Evolutionary conservation across 495 filamentous ascomycete species (phyloP).

Genomic region (Talaromyces wortmannii): DNA sequence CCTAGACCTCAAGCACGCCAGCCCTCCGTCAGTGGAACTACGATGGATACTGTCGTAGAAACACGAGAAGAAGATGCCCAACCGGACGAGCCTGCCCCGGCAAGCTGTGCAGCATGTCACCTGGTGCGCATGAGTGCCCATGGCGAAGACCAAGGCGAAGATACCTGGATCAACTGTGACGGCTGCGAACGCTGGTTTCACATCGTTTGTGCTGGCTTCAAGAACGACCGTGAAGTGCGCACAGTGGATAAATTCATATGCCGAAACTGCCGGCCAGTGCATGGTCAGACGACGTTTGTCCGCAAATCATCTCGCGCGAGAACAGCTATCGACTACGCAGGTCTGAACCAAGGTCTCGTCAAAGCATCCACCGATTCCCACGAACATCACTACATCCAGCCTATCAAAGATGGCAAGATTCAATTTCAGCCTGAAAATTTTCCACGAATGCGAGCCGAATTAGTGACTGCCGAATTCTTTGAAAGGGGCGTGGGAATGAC

Average conservation of each 20-base stretch:
- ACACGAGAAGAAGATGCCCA: slow-evolving; percentile 19
- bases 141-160: slow-evolving; percentile 41
- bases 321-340: slow-evolving; percentile 69
- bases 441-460: slow-evolving; percentile 59
- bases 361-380: slow-evolving; percentile 61
- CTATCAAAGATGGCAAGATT: slow-evolving; percentile 62
- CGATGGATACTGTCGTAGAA: not conserved
- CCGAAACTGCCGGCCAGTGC: slow-evolving; percentile 45
- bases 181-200: slow-evolving; percentile 73
- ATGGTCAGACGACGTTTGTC: slow-evolving; percentile 60
- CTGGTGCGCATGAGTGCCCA: slow-evolving; percentile 38
- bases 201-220: slow-evolving; percentile 65
- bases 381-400: slow-evolving; percentile 68
- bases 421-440: slow-evolving; percentile 58
- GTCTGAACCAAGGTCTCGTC: slow-evolving; percentile 65
- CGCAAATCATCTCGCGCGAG: slow-evolving; percentile 59
- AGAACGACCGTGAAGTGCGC: slow-evolving; percentile 60
- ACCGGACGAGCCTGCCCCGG: slow-evolving; percentile 22
- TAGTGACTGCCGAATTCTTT: slow-evolving; percentile 61
- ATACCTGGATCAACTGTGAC: slow-evolving; percentile 70
- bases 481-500: slow-evolving; percentile 61
- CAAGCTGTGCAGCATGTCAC: slow-evolving; percentile 45
- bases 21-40: not conserved
- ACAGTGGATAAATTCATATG: slow-evolving; percentile 72
- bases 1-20: not conserved